A percentile compares a stretch with the other conserved stretches of the same genome.
Conservation (phyloP, 1,284 basidiomycete species). For the Phenoliferia sp. region DNA sequence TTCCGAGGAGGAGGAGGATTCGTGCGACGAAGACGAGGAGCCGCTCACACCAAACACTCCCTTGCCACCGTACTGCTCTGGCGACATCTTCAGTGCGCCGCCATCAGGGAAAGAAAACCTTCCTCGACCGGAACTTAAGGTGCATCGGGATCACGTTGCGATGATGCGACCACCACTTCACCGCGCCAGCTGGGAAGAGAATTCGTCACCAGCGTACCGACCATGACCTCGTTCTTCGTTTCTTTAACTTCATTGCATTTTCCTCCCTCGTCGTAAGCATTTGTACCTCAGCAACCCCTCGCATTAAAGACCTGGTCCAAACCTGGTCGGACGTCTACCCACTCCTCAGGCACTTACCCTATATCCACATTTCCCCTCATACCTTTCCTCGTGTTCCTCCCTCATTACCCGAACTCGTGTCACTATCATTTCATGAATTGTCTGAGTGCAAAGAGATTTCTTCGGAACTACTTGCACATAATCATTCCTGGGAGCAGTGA, state of each 20-base stretch:
- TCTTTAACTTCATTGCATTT: background rate
- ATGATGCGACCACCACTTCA: constrained; percentile 17
- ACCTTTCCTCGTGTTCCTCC: no score
- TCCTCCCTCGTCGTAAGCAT: background rate
- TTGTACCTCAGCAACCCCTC: no score
- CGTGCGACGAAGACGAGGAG: constrained; percentile 19
- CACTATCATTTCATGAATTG: no score
- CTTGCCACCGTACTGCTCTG: constrained; percentile 13
- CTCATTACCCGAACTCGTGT: no score
- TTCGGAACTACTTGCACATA: no score
- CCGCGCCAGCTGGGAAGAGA: constrained; percentile 28
- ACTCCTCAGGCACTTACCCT: no score
- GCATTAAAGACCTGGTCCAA: no score
- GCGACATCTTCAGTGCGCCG: constrained; percentile 10
- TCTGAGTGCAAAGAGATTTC: no score
- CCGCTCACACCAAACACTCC: constrained; percentile 31
- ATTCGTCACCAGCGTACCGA: constrained; percentile 7
- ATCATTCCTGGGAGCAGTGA: no score
- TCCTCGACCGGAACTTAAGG: background rate
- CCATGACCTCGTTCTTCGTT: constrained; percentile 4
- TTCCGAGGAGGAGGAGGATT: constrained; percentile 17
- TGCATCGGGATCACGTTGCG: background rate
- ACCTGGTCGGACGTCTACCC: no score
- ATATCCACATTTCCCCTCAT: no score
- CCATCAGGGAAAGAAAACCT: constrained; percentile 15